Conservation (phyloP, 139 green algal species). For the Coelastrella sp. region DNA sequence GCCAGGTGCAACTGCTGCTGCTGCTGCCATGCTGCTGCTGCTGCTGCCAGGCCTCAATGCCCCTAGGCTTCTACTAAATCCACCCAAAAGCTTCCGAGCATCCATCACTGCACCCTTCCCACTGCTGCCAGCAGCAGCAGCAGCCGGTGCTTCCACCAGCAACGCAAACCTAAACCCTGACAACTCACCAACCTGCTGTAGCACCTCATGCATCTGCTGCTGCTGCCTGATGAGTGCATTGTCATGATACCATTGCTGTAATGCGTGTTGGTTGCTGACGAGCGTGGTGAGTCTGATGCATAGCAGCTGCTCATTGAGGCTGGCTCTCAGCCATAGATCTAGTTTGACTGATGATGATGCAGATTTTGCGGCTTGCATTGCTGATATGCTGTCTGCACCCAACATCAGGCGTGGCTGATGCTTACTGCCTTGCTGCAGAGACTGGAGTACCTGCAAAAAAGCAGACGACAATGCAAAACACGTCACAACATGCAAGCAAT, state of each 20-base stretch:
- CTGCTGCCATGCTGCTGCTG: constrained; percentile 11
- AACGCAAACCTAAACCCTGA: constrained; percentile 15
- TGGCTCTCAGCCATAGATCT: constrained; percentile 24
- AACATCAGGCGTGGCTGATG: constrained; percentile 30
- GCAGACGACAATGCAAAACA: background rate
- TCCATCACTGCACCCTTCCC: constrained; percentile 7
- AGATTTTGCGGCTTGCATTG: background rate
- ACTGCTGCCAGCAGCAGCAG: constrained; percentile 23
- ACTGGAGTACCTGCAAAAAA: constrained; percentile 36
- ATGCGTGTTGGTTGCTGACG: background rate
- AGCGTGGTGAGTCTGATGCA: constrained; percentile 23
- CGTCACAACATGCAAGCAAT: background rate
- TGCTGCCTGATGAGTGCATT: constrained; percentile 31
- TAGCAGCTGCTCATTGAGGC: constrained; percentile 48
- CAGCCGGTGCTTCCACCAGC: background rate
- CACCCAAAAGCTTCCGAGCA: constrained; percentile 10
- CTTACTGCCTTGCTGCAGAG: constrained; percentile 39
- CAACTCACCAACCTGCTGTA: constrained; percentile 10
- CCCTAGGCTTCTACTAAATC: constrained; percentile 8
- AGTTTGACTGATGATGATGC: background rate
- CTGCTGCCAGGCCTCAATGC: background rate
- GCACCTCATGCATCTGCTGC: background rate
- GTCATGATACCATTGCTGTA: constrained; percentile 1
- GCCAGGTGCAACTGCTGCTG: background rate
- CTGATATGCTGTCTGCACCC: constrained; percentile 31